A percentile compares a stretch with the other conserved stretches of the same genome.
These are phyloP conservation scores for Solanum medicagineum DNA, from an alignment of 257 asterid species.

Conservation along the genomic window DNA sequence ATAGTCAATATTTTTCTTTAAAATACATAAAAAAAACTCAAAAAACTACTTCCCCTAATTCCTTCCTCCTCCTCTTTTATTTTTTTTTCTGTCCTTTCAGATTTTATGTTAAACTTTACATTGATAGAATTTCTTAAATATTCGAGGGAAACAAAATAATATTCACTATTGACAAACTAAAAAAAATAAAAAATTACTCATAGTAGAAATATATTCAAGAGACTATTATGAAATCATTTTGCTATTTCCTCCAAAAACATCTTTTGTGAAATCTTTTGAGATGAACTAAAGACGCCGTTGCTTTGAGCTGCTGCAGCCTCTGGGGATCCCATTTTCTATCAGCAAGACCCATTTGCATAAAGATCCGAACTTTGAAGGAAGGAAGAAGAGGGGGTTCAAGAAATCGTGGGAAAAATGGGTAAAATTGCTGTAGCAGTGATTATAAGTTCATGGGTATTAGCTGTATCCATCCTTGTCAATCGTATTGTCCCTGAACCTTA, in stretches of 20 bases:
- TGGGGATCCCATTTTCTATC: neutral
- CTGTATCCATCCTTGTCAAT: slow-evolving; percentile 55
- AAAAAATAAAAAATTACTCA: too few relatives aligned
- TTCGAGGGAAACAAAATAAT: too few relatives aligned
- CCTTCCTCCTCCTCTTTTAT: too few relatives aligned
- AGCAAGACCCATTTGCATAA: neutral
- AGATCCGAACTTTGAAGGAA: neutral
- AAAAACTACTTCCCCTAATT: too few relatives aligned
- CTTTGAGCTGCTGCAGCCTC: neutral
- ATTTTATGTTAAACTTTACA: too few relatives aligned
- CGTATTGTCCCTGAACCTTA: slow-evolving; percentile 75
- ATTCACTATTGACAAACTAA: too few relatives aligned
- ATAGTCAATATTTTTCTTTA: too few relatives aligned
- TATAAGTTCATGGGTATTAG: slow-evolving; percentile 49
- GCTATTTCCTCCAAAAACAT: neutral
- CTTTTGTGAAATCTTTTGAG: neutral
- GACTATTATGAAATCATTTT: too few relatives aligned
- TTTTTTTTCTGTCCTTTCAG: too few relatives aligned
- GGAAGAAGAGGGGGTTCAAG: neutral
- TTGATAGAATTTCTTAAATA: too few relatives aligned
- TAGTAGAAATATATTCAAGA: too few relatives aligned
- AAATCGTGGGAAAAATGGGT: slow-evolving; percentile 31
- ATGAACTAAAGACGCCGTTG: neutral
- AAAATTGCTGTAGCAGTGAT: slow-evolving; percentile 39
- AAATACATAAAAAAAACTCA: too few relatives aligned